Conservation (phyloP, 148 eudicot genomes). For the Camellia granthamiana region DNA sequence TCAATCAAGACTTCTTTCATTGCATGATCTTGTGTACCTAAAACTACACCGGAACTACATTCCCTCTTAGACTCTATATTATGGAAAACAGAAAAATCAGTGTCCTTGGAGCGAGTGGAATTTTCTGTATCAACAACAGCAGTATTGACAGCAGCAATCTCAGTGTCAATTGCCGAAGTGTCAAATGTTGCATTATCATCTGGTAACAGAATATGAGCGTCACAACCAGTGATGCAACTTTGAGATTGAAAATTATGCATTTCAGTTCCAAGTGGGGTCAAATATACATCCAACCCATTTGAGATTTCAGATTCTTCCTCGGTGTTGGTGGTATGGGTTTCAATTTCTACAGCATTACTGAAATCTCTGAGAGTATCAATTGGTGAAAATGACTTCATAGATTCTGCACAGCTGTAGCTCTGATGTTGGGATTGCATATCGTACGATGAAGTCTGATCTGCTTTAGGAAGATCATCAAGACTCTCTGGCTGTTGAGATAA, state of each 20-base stretch:
- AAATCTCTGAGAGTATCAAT: constrained; percentile 17
- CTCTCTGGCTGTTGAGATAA: constrained; percentile 20
- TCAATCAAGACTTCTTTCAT: constrained; percentile 19
- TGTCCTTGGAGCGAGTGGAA: constrained; percentile 18
- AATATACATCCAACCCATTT: constrained; percentile 21
- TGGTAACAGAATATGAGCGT: constrained; percentile 16
- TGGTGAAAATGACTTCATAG: constrained; percentile 13
- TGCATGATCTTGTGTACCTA: constrained; percentile 24
- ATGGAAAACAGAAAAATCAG: constrained; percentile 11
- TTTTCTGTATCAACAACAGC: constrained; percentile 19
- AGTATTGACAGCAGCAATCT: constrained; percentile 15
- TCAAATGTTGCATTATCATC: constrained; percentile 12
- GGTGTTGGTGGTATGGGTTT: constrained; percentile 5
- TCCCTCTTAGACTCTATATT: constrained; percentile 12
- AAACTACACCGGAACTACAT: constrained; percentile 9
- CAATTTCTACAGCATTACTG: constrained; percentile 18
- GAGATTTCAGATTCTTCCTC: constrained; percentile 24
- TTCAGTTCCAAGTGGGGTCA: constrained; percentile 18
- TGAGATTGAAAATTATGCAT: constrained; percentile 20
- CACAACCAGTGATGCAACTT: constrained; percentile 19
- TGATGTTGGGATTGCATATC: constrained; percentile 16
- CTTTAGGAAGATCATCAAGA: constrained; percentile 12
- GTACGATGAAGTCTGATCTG: constrained; percentile 14
- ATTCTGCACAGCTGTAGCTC: constrained; percentile 17
- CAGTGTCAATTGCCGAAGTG: constrained; percentile 16